These are phyloP conservation scores for Plantago elongata DNA, from an alignment of 257 asterid genomes.

Conservation along the genomic window DNA sequence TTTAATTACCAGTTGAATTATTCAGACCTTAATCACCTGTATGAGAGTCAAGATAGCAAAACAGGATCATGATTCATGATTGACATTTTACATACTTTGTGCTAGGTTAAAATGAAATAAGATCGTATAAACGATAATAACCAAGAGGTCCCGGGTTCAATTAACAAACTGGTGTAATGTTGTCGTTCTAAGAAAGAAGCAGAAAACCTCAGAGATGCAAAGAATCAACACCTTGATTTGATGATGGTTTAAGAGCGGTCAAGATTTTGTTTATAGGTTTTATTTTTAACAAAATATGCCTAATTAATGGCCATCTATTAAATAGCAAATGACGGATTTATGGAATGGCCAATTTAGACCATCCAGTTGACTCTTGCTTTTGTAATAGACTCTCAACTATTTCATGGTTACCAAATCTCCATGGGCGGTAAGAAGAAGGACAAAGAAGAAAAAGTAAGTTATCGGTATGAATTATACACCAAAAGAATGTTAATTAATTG, in stretches of 20 bases:
- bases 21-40: not conserved
- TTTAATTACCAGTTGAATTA: no score
- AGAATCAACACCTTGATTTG: no score
- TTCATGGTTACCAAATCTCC: constrained; percentile 18
- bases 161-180: no score
- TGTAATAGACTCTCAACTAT: constrained; percentile 15
- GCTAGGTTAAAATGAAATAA: no score
- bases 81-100: no score
- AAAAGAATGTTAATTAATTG: not conserved
- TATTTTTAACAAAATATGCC: not conserved
- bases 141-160: no score
- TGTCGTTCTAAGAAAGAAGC: no score
- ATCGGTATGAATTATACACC: not conserved
- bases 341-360: constrained; percentile 6
- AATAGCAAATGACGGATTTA: constrained; percentile 25
- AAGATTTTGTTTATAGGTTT: no score
- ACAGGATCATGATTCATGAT: no score
- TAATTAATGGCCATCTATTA: not conserved
- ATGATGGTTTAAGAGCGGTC: no score
- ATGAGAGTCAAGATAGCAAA: not conserved
- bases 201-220: no score
- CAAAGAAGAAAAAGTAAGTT: constrained; percentile 29
- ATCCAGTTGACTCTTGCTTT: constrained; percentile 23
- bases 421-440: constrained; percentile 35
- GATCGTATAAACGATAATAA: no score